Percentiles rank a stretch among this genome's conserved stretches.
Evolutionary conservation across 1,284 basidiomycete species (phyloP).

Genomic region (Fomitopsis schrenkii): DNA sequence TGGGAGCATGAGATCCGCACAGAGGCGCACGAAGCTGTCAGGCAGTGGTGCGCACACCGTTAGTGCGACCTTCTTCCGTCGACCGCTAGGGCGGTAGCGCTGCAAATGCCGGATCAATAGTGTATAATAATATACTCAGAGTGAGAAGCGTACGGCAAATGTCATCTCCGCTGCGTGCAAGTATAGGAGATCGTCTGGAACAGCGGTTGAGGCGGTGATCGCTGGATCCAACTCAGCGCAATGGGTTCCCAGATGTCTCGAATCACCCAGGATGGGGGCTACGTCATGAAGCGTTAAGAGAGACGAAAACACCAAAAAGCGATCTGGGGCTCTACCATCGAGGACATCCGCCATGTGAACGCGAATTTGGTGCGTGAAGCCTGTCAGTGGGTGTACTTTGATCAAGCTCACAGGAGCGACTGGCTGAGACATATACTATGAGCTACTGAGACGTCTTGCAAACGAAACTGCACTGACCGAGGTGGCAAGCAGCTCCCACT

Average conservation of each 20-base stretch:
- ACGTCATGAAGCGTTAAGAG: too few species aligned
- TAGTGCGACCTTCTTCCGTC: neutral
- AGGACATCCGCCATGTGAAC: neutral
- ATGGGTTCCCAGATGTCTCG: neutral
- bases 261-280: neutral
- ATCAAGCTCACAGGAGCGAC: neutral
- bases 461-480: neutral
- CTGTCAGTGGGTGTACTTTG: neutral
- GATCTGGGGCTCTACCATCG: neutral
- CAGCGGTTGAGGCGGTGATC: neutral
- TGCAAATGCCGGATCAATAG: neutral
- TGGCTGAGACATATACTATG: neutral
- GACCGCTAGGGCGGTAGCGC: slow-evolving; percentile 16
- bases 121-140: too few species aligned
- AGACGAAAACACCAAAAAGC: neutral
- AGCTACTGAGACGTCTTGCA: slow-evolving; percentile 18
- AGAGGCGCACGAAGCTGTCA: neutral
- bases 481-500: neutral
- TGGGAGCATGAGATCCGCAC: neutral
- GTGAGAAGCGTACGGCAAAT: neutral
- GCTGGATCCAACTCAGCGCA: neutral
- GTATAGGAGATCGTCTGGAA: neutral
- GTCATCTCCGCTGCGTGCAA: neutral
- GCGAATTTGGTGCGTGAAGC: neutral
- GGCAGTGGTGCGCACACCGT: neutral